These are phyloP conservation scores for Quercus glauca DNA, from an alignment of 306 rosid genomes.

Conservation along the genomic window DNA sequence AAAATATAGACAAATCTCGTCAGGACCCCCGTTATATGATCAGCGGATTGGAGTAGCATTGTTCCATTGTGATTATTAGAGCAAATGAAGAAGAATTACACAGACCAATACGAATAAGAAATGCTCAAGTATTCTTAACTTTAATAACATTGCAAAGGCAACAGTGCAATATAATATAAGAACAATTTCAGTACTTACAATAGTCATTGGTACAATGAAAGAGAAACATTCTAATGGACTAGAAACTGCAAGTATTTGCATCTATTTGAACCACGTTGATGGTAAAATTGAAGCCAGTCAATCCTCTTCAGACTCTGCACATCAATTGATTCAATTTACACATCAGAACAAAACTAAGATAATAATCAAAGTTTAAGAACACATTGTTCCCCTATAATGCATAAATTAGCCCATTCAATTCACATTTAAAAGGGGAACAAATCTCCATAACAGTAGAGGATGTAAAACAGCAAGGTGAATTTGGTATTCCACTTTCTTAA, in stretches of 20 bases:
- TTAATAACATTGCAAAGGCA: neutral
- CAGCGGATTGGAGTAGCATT: too few relatives aligned
- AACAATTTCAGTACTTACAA: neutral
- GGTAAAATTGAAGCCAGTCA: constrained; percentile 20
- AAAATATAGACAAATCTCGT: too few relatives aligned
- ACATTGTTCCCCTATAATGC: neutral
- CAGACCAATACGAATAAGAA: neutral
- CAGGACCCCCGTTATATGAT: too few relatives aligned
- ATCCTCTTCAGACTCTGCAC: constrained; percentile 64
- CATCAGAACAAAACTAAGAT: constrained; percentile 6
- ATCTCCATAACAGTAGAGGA: neutral
- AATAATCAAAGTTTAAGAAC: neutral
- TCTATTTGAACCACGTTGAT: constrained; percentile 9
- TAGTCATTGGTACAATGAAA: neutral
- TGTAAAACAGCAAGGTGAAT: neutral
- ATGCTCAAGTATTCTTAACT: neutral
- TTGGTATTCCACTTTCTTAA: neutral
- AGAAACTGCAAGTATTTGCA: neutral
- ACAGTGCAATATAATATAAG: neutral
- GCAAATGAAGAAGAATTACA: neutral
- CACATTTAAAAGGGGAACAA: neutral
- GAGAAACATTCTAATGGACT: neutral
- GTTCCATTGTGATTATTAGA: too few relatives aligned
- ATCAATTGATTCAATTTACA: constrained; percentile 20
- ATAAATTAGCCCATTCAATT: neutral